Base-by-base conservation (phyloP, 2,329 filamentous ascomycete species). In the Fusarium compactum region DNA sequence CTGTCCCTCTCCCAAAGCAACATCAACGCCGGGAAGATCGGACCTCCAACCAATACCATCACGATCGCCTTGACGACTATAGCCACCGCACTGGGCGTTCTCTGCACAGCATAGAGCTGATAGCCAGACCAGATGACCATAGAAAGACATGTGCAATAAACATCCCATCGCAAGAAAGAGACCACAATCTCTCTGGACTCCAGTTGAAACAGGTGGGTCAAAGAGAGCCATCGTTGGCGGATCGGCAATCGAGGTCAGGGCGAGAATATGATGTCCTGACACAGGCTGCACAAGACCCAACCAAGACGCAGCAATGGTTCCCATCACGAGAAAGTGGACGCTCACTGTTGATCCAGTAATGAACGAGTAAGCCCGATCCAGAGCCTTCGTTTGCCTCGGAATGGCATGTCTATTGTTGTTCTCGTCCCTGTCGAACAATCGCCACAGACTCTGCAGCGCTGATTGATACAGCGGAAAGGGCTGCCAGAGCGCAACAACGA, bases 141-240 rank as follows among this genome's bases (percentile, higher is more conserved):
- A 1, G 70, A 52, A 20, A 62, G 47, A 9, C 68, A 73, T 3
- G 71, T 63, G 5, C 71, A 73, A 12, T 73, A 73, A 6, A 73
- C 65, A 15, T 73, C 71, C 71, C 70, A 73, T 22, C 70, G 53
- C 34, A 73, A 44, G 43, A 73, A 73, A 0, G 68, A 67, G 1
- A 73, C 71, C 2, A 73, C 70, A 12, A 73, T 62, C 18, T 58
- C 62, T 15, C 71, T 61, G 0, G 65, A 58, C n/a, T 61, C 25
- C 6, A 55, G 45, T 57, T 2, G 65, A 48, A 8, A 73, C 48
- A 1, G 71, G 61, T 2, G 71, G 59, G 25, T 40, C n/a, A 1
- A 72, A 24, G 2, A 73, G 9, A 6, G 65, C 65, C 11, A 71
- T 48, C 16, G 70, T 71, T 3, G 70, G 70, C 1, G 70, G 65